A percentile compares a stretch with the other conserved stretches of the same genome.
Conservation (phyloP, 78 protist species). For the Salpingoeca rosetta region DNA sequence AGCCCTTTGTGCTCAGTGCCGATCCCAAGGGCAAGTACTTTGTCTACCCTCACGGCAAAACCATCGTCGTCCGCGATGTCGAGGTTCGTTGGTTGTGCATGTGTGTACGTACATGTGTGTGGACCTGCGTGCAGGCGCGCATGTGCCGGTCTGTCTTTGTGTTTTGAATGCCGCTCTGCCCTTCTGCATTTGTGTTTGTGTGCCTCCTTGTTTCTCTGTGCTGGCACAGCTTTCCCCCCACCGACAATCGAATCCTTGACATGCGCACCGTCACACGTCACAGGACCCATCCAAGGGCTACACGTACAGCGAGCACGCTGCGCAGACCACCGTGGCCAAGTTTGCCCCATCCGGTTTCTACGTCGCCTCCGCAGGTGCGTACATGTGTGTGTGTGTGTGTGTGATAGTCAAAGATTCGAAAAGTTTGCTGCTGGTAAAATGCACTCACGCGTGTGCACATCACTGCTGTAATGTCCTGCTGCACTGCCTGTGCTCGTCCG, state of each 20-base stretch:
- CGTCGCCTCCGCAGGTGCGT: conserved; percentile 73
- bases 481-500: not conserved
- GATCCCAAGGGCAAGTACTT: conserved; percentile 74
- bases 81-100: conserved; percentile 29
- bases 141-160: not conserved
- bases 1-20: conserved; percentile 18
- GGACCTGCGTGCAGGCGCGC: not conserved
- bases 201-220: not conserved
- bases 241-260: not conserved
- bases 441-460: no score
- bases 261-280: not conserved
- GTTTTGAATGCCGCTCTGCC: not conserved
- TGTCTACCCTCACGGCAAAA: conserved; percentile 55
- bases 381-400: no score
- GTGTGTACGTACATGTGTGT: not conserved
- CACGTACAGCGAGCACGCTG: conserved; percentile 72
- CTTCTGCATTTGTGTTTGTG: not conserved
- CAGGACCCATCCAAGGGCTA: conserved; percentile 53
- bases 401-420: no score
- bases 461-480: no score
- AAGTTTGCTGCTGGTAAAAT: no score
- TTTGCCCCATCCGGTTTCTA: conserved; percentile 80
- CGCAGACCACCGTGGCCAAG: conserved; percentile 64
- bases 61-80: conserved; percentile 63
- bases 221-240: not conserved